Evolutionary conservation across 2,329 filamentous ascomycete species (phyloP).

Genomic region (Akanthomyces muscarius): DNA sequence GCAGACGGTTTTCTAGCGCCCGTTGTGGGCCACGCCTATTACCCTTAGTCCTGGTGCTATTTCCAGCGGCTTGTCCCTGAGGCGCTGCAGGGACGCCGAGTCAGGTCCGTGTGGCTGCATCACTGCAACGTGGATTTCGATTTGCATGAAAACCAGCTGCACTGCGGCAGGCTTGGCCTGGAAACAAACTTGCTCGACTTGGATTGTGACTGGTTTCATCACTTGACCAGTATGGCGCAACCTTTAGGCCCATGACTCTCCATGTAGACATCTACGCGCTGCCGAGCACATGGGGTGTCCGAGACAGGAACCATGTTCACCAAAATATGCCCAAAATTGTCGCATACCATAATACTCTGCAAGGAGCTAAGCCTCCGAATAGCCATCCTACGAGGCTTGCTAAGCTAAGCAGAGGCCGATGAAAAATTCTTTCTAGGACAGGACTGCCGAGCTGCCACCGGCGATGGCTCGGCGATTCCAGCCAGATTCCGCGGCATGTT

Average conservation of each 20-base stretch:
- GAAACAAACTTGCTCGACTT: background rate
- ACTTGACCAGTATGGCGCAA: background rate
- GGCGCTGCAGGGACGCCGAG: conserved; percentile 1
- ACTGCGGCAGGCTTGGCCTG: background rate
- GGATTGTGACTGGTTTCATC: background rate
- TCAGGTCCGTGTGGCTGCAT: background rate
- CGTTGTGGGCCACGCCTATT: background rate
- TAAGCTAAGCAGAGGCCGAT: background rate
- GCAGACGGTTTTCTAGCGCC: conserved; percentile 10
- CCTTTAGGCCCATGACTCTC: background rate
- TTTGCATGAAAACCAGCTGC: background rate
- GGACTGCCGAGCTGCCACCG: background rate
- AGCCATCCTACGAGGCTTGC: too few species aligned
- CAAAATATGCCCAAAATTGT: too few species aligned
- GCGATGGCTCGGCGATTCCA: conserved; percentile 11
- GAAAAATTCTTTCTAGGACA: background rate
- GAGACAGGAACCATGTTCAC: too few species aligned
- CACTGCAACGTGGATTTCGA: background rate
- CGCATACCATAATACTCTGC: too few species aligned
- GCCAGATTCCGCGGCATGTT: conserved; percentile 7
- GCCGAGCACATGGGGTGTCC: too few species aligned
- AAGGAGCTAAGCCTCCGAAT: too few species aligned
- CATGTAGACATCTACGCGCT: too few species aligned
- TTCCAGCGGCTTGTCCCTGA: background rate
- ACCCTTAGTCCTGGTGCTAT: background rate